Base-by-base conservation (phyloP, 2,329 filamentous ascomycete species). In the Magnaporthiopsis incrustans region DNA sequence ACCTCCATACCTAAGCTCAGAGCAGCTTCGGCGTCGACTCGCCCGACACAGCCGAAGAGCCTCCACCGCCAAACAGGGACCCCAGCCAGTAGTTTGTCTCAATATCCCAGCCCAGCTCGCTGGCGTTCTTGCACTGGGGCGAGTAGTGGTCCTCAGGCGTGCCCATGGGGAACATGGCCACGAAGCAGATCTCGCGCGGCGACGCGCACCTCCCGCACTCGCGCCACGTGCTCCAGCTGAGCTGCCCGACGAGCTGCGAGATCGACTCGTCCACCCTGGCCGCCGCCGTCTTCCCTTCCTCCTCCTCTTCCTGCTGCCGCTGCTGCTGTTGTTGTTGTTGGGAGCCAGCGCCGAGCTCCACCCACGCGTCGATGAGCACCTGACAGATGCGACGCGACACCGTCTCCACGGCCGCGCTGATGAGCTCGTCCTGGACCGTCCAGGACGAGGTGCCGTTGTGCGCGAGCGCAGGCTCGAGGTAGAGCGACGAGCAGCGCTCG, bases 401-500 rank as follows among this genome's bases (percentile, higher is more conserved):
- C 1, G 70, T 70, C 15, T 72, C 66, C 25, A 85, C 66, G 1
- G 81, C 79, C 0, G 75, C 70, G 61, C 77, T 71, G n/a, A 85
- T 77, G 25, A 83, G 69, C 2, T 70, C 63, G 66, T 85, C 83
- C 38, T 78, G 73, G 3, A 68, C 35, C 2, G 79, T 82, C 69
- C 71, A 76, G 5, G 70, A 65, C 0, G 66, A 64, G 15, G 62
- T 53, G 3, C 25, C n/a, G 27, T 53, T n/a, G n/a, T 53, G 64
- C 0, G 68, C 57, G 60, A 72, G 56, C 0, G 72, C 71, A 1
- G 77, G 69, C 3, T 70, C 66, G 0, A 82, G 74, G 65, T 79
- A 81, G 63, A 84, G 81, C 10, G 72, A 64, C 0, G 77, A 73
- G 70, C 85, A 89, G 59, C 77, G 75, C 1, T 76, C 71, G 6